A percentile compares a stretch with the other conserved stretches of the same genome.
These are phyloP conservation scores for Podaxis pistillaris DNA, from an alignment of 768 basidiomycete genomes.

Conservation along the genomic window DNA sequence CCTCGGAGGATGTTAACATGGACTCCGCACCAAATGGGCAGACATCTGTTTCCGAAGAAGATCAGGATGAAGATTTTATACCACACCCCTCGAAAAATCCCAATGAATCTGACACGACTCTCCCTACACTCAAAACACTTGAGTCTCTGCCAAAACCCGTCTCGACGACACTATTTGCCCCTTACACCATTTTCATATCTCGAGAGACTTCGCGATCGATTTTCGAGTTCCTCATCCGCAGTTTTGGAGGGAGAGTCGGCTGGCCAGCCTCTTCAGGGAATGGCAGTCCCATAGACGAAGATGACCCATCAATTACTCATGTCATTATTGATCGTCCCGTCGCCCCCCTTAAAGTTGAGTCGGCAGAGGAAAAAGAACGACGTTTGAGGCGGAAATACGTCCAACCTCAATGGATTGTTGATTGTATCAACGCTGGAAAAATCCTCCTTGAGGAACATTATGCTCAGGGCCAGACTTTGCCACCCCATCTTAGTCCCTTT, in stretches of 20 bases:
- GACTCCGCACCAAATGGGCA: slow-evolving; percentile 8
- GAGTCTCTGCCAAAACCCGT: slow-evolving; percentile 56
- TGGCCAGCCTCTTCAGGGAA: slow-evolving; percentile 83
- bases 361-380: slow-evolving; percentile 56
- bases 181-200: slow-evolving; percentile 91
- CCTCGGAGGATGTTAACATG: slow-evolving; percentile 37
- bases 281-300: slow-evolving; percentile 77
- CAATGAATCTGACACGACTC: slow-evolving; percentile 39
- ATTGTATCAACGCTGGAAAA: slow-evolving; percentile 87
- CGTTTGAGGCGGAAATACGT: slow-evolving; percentile 77
- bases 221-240: slow-evolving; percentile 91
- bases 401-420: slow-evolving; percentile 98
- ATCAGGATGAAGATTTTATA: slow-evolving; percentile 63
- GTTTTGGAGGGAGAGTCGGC: slow-evolving; percentile 89
- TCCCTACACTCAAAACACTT: slow-evolving; percentile 71
- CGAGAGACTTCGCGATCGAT: slow-evolving; percentile 88
- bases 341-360: slow-evolving; percentile 44
- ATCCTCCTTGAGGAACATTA: slow-evolving; percentile 86
- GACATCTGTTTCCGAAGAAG: slow-evolving; percentile 26
- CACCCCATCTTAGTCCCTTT: slow-evolving; percentile 96
- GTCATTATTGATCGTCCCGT: slow-evolving; percentile 91
- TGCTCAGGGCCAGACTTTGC: slow-evolving; percentile 79
- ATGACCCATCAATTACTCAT: slow-evolving; percentile 87
- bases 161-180: slow-evolving; percentile 69
- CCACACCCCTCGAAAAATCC: slow-evolving; percentile 53